Evolutionary conservation across 2,329 filamentous ascomycete genomes (phyloP).

Genomic region (Fusarium xyrophilum): DNA sequence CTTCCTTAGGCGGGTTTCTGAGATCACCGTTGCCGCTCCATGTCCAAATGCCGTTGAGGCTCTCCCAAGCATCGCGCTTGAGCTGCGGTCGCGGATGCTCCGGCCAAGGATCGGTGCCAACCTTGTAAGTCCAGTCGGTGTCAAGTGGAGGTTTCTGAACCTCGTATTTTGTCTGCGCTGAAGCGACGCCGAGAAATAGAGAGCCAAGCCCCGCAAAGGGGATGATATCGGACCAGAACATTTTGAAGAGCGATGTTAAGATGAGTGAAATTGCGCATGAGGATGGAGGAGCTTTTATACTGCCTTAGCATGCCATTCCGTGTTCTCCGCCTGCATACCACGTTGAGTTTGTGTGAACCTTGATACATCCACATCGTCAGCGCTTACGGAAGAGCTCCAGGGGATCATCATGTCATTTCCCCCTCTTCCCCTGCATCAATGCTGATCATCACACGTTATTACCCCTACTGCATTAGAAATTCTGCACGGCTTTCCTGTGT

Average conservation of each 20-base stretch:
- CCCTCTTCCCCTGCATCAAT: conserved; percentile 1
- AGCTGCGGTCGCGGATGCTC: conserved; percentile 66
- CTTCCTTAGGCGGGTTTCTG: not conserved
- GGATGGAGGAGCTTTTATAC: conserved; percentile 1
- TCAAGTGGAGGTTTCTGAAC: conserved; percentile 53
- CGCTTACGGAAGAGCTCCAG: not conserved
- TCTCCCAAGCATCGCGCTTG: conserved; percentile 60
- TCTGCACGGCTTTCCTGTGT: not conserved
- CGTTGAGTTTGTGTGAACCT: not conserved
- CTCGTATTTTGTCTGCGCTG: conserved; percentile 43
- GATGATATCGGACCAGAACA: conserved; percentile 4
- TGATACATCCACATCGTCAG: conserved; percentile 15
- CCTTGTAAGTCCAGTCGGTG: conserved; percentile 60
- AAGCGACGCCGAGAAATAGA: not conserved
- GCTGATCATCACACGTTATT: conserved; percentile 11
- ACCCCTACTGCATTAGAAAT: not conserved
- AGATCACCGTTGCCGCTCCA: conserved; percentile 48
- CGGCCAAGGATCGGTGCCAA: conserved; percentile 62
- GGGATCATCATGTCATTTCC: not conserved
- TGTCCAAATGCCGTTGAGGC: conserved; percentile 65
- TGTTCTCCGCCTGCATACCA: conserved; percentile 5
- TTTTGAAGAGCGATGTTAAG: not conserved
- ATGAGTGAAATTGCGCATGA: not conserved
- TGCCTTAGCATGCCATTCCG: not conserved
- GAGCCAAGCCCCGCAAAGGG: not conserved